phyloP scores from a whole-genome alignment of 805 yeast genomes.

The Cyberlindnera misumaiensis region DNA sequence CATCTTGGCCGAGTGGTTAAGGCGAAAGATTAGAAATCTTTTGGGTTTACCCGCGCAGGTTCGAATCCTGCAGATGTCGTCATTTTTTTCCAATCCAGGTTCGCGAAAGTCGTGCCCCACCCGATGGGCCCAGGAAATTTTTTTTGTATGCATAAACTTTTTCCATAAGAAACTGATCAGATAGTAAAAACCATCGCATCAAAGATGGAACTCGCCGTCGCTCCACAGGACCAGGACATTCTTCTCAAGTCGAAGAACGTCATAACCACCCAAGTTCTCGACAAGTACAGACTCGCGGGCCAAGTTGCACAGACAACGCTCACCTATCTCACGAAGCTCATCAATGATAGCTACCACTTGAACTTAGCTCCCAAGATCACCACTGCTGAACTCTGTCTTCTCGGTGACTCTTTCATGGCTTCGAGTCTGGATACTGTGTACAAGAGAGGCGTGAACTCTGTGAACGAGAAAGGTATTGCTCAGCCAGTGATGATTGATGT shows the following conservation, averaged over 20 bases:
- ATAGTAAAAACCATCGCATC: no score
- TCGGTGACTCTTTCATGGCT: constrained; percentile 71
- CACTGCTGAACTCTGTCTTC: constrained; percentile 66
- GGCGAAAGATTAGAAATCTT: constrained; percentile 59
- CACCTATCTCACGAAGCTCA: constrained; percentile 54
- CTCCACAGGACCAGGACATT: constrained; percentile 66
- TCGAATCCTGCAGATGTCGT: constrained; percentile 73
- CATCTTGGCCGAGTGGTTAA: constrained; percentile 61
- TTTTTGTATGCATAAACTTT: constrained; percentile 9
- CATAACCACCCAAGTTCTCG: constrained; percentile 53
- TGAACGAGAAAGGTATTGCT: constrained; percentile 86
- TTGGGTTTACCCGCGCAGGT: constrained; percentile 59
- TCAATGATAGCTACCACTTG: constrained; percentile 69
- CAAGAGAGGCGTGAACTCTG: constrained; percentile 42
- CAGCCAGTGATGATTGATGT: constrained; percentile 86
- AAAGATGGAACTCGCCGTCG: constrained; percentile 66
- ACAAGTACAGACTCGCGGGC: constrained; percentile 85
- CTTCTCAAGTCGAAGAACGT: constrained; percentile 68
- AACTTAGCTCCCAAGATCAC: constrained; percentile 33
- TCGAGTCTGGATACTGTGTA: constrained; percentile 54
- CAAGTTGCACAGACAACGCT: constrained; percentile 81
- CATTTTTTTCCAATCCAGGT: constrained; percentile 27
- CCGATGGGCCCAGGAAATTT: constrained; percentile 8
- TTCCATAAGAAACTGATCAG: background rate
- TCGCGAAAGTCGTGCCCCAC: constrained; percentile 2